Conservation (phyloP, 140 eudicot species). For the Cichorium intybus region DNA sequence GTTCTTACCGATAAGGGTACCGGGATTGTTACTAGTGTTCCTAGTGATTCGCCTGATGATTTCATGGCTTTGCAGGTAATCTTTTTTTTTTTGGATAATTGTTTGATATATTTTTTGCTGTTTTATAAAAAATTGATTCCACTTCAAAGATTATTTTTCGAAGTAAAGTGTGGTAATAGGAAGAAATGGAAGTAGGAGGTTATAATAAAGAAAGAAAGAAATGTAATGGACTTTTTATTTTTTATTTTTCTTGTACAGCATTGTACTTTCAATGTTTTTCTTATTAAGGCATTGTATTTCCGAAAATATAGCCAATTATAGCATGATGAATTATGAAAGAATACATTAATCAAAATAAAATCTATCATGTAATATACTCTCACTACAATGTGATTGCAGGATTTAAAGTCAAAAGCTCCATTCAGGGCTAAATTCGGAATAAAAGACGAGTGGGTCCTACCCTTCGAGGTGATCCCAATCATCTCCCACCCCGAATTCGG, state of each 20-base stretch:
- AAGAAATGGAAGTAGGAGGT: no score
- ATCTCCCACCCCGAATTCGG: constrained; percentile 79
- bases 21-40: constrained; percentile 89
- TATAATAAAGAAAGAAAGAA: no score
- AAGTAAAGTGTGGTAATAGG: no score
- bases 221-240: no score
- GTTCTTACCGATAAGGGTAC: constrained; percentile 90
- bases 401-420: constrained; percentile 71
- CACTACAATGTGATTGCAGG: constrained; percentile 45
- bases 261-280: no score
- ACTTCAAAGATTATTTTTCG: no score
- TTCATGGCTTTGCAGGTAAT: constrained; percentile 59
- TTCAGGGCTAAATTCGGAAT: constrained; percentile 73
- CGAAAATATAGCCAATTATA: no score
- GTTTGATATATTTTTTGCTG: neutral
- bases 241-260: no score
- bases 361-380: no score
- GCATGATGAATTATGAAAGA: no score
- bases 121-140: neutral
- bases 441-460: constrained; percentile 79
- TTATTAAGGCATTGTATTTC: no score
- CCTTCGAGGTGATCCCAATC: constrained; percentile 71
- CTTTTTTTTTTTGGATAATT: constrained; percentile 2
- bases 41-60: constrained; percentile 95
- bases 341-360: no score